Base-by-base conservation (phyloP, 768 basidiomycete genomes). In the Mycena epipterygia region DNA sequence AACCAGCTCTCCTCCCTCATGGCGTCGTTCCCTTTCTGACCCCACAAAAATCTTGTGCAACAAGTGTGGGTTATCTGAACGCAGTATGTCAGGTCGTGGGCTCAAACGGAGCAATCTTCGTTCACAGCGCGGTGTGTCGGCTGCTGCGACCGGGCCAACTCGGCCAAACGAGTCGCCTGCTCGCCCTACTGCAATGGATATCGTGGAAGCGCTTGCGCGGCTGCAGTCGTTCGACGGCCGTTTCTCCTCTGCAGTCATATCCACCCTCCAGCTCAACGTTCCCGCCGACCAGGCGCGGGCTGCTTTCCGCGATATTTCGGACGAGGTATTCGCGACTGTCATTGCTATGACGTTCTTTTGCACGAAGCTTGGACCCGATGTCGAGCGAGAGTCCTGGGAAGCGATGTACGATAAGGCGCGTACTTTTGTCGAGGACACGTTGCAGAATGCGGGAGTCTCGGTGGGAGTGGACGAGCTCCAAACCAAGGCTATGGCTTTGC, bases 11-110 rank as follows among this genome's bases (percentile, higher is more conserved):
- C 93, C 95, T 0, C 94, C 95, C 9, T 92, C 90, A 27, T 95
- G 95, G 95, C 91, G 95, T 56, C 89, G 95, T 46, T 93, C 92
- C 30, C 95, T 94, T 6, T 89, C 95, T 75, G 93, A 94, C 79
- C 93, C 93, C 0, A 94, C 94, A 70, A 95, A 96, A 82, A 95
- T 95, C 75, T 94, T 95, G 53, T 96, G 95, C 88, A 96, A 95
- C 87, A 95, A 95, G 84, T 96, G 95, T 73, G 95, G 95, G 17
- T 86, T 96, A 42, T 95, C 95, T 76, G 95, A 96, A 80, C 93
- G 95, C n/a, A n/a, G 8, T 17, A 17, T 17, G n/a, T n/a, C n/a
- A n/a, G n/a, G n/a, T n/a, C n/a, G n/a, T n/a, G n/a, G n/a, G n/a
- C n/a, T n/a, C n/a, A n/a, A n/a, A n/a, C n/a, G n/a, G n/a, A n/a